Percentiles rank a stretch among this genome's conserved stretches.
Evolutionary conservation across 176 grass and related monocot genomes (phyloP).

Genomic region (Musa acuminata): DNA sequence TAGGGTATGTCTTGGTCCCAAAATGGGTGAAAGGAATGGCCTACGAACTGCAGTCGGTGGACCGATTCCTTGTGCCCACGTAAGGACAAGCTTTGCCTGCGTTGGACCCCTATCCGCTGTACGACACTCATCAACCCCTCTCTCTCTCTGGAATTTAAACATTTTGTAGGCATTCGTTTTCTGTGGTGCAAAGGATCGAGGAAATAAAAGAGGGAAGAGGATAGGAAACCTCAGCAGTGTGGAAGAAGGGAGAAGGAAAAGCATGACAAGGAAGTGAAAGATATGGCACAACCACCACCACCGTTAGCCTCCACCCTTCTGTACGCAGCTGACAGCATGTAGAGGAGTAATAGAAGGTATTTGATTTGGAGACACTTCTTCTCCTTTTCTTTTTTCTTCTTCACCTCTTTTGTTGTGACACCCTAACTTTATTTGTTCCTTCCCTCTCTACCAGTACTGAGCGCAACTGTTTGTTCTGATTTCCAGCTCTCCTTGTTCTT

Average conservation of each 20-base stretch:
- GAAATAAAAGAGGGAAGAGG: conserved; percentile 27
- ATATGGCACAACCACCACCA: conserved; percentile 56
- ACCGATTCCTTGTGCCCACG: not conserved
- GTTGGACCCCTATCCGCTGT: not conserved
- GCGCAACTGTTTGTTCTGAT: conserved; percentile 94
- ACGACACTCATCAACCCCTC: not conserved
- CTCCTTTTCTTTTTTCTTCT: not conserved
- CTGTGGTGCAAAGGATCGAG: conserved; percentile 15
- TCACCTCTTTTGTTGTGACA: not conserved
- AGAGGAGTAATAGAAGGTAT: conserved; percentile 11
- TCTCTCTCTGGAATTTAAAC: not conserved
- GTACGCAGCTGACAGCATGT: conserved; percentile 23
- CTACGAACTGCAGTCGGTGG: not conserved
- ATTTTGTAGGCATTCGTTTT: conserved; percentile 6
- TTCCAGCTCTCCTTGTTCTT: conserved; percentile 50
- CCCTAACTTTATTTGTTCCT: conserved; percentile 36
- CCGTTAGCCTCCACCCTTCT: conserved; percentile 25
- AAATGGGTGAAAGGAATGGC: not conserved
- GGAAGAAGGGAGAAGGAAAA: conserved; percentile 37
- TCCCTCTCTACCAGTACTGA: conserved; percentile 27
- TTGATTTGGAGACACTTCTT: conserved; percentile 28
- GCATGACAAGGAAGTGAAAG: conserved; percentile 83
- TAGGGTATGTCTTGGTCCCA: too few relatives aligned
- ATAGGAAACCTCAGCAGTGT: not conserved
- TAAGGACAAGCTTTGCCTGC: conserved; percentile 3